Base-by-base conservation (phyloP, 495 filamentous ascomycete species). In the Tuber microsphaerosporum region DNA sequence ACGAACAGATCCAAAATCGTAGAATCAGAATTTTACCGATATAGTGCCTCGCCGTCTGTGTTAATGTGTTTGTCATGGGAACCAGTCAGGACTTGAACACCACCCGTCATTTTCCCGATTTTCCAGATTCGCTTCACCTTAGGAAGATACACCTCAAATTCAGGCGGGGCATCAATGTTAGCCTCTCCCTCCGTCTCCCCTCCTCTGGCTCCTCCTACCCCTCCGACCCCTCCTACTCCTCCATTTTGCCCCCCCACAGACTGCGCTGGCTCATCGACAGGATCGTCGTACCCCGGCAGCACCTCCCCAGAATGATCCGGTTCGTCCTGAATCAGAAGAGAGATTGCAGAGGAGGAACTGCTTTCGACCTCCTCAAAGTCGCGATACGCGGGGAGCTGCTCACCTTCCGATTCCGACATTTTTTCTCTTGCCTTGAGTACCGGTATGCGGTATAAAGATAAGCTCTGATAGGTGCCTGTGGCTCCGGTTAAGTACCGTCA, bases 21-120 rank as follows among this genome's bases (percentile, higher is more conserved):
- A 31, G 41, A 51, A 68, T 17, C 39, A 20, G 71, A 44, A 20
- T 73, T 51, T 43, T 75, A 81, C 79, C 78, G 77, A 72, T 82
- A 78, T 14, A 83, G 76, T 22, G 81, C 81, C 73, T 83, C 81
- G 1, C 75, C 75, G 56, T 83, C 79, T 61, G 69, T 81, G 46
- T 81, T 83, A 51, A 83, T 81, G 73, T 83, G 81, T 42, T 45
- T n/a, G 68, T 83, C 81, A 74, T 79, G 81, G 26, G 81, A 81
- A 10, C 81, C 43, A 2, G 71, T 73, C 17, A 79, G 6, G 12
- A 8, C 71, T 71, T 75, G 69, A 26, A 72, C 31, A 41, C 44
- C 22, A 44, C 48, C 68, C 71, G 72, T 44, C 2, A 9, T 70
- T 16, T 70, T 68, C 39, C 39, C 5, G 39, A 6, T 22, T 10